Evolutionary conservation across 176 grass and related monocot genomes (phyloP).

Genomic region (Phyllostachys edulis): DNA sequence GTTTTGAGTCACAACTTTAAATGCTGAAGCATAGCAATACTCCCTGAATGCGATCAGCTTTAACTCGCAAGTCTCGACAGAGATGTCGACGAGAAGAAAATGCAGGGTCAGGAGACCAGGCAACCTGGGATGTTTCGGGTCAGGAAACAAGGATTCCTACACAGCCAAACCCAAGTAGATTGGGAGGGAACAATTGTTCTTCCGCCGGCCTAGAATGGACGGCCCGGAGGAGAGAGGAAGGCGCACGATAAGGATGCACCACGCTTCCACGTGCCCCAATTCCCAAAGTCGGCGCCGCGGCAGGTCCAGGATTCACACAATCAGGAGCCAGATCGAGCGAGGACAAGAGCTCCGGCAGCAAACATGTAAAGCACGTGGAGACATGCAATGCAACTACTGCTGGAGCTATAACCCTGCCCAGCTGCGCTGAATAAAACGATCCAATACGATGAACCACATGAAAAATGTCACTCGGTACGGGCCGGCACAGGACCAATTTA

Average conservation of each 20-base stretch:
- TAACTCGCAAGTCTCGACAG: neutral
- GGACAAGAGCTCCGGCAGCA: too few species aligned
- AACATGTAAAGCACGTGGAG: neutral
- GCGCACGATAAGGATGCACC: neutral
- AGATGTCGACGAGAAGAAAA: neutral
- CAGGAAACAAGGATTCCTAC: neutral
- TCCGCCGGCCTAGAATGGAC: neutral
- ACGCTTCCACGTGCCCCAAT: neutral
- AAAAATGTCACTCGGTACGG: neutral
- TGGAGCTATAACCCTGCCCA: neutral
- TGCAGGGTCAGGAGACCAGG: too few species aligned
- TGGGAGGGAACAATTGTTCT: too few species aligned
- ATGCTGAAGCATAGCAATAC: too few species aligned
- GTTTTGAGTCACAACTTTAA: too few species aligned
- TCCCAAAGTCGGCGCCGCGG: neutral
- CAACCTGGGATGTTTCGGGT: neutral
- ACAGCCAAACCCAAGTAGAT: too few species aligned
- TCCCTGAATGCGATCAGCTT: neutral
- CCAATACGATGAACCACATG: neutral
- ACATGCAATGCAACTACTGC: neutral
- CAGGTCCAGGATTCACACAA: neutral
- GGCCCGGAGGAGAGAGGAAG: too few species aligned
- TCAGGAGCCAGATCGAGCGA: neutral
- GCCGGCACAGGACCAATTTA: conserved; percentile 26
- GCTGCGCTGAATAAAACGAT: neutral